These are phyloP conservation scores for Ascochyta viciae-villosae DNA, from an alignment of 2,329 filamentous ascomycete genomes.

Conservation along the genomic window DNA sequence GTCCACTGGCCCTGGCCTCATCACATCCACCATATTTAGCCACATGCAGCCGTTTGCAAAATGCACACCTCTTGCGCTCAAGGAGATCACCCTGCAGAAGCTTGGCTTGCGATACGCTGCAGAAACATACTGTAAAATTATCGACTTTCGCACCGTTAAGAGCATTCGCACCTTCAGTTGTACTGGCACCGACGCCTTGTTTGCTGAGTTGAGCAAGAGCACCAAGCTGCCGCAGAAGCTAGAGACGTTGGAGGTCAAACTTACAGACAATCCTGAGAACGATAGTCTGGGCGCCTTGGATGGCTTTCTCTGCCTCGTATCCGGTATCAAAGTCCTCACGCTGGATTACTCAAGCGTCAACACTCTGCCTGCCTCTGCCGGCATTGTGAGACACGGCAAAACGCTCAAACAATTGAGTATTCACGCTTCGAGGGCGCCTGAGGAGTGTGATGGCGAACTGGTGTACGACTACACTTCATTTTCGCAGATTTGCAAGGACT, in stretches of 20 bases:
- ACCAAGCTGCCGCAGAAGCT: constrained; percentile 54
- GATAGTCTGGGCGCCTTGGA: constrained; percentile 57
- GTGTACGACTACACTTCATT: constrained; percentile 55
- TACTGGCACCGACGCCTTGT: constrained; percentile 54
- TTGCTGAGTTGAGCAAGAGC: constrained; percentile 57
- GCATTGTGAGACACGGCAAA: constrained; percentile 55
- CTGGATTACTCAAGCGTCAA: constrained; percentile 54
- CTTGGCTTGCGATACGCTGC: constrained; percentile 56
- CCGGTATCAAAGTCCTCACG: constrained; percentile 53
- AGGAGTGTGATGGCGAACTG: constrained; percentile 52
- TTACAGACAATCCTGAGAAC: constrained; percentile 57
- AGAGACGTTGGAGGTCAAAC: constrained; percentile 55
- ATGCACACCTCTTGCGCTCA: constrained; percentile 54
- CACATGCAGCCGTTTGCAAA: constrained; percentile 57
- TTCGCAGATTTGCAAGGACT: constrained; percentile 55
- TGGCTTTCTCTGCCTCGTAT: constrained; percentile 56
- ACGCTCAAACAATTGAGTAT: constrained; percentile 55
- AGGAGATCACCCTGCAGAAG: constrained; percentile 54
- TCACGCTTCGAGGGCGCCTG: constrained; percentile 48
- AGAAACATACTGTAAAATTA: constrained; percentile 56
- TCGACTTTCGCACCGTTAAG: constrained; percentile 55
- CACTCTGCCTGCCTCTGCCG: constrained; percentile 51
- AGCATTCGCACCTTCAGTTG: constrained; percentile 54
- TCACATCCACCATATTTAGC: constrained; percentile 55
- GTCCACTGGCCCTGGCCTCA: constrained; percentile 55